These are phyloP conservation scores for Blastocystis sp. DNA, from an alignment of 352 stramenopile genomes.

Conservation along the genomic window DNA sequence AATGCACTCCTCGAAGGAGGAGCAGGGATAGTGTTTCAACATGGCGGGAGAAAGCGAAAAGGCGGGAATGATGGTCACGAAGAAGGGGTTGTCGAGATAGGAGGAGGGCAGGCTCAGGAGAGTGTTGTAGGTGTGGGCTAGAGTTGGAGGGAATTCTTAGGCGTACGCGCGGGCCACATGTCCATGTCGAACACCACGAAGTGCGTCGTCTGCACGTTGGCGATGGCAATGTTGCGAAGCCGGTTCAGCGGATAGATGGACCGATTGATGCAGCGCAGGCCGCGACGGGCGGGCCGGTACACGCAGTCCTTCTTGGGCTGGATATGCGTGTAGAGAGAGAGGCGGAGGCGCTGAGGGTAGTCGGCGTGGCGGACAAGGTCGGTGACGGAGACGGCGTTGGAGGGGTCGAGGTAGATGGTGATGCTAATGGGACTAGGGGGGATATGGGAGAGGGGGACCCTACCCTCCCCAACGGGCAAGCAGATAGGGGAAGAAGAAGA, in stretches of 20 bases:
- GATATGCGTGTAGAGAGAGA: not conserved
- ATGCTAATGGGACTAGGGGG: not conserved
- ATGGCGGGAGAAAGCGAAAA: not conserved
- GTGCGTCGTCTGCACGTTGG: not conserved
- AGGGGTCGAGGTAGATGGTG: not conserved
- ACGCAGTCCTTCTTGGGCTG: not conserved
- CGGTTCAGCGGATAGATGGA: not conserved
- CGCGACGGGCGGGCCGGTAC: not conserved
- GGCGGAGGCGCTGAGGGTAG: not conserved
- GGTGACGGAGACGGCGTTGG: not conserved
- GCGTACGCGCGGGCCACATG: not conserved
- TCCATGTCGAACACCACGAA: constrained; percentile 3
- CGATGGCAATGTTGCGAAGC: constrained; percentile 5
- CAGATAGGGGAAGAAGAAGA: not conserved
- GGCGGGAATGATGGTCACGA: not conserved
- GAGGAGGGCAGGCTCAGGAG: not conserved
- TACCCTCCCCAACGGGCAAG: not conserved
- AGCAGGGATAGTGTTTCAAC: not conserved
- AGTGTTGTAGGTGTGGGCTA: not conserved
- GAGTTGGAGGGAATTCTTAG: not conserved
- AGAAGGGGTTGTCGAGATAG: not conserved
- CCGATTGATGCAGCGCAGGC: not conserved
- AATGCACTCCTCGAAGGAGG: not conserved
- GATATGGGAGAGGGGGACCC: not conserved
- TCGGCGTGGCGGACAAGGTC: not conserved